Percentiles rank a stretch among this genome's conserved stretches.
These are phyloP conservation scores for Gautieria morchelliformis DNA, from an alignment of 768 basidiomycete species.

Conservation along the genomic window DNA sequence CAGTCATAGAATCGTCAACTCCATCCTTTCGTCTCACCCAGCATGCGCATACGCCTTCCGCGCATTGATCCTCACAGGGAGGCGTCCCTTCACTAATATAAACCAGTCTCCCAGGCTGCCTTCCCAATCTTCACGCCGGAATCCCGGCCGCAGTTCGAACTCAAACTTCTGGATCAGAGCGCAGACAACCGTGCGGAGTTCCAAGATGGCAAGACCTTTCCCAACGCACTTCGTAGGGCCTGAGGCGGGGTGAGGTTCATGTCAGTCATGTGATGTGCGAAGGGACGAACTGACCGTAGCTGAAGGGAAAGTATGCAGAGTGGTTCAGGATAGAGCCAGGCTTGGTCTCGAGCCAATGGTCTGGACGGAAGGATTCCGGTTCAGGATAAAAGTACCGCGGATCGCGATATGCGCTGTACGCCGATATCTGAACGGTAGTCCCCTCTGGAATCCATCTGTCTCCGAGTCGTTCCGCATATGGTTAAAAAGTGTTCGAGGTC, in stretches of 20 bases:
- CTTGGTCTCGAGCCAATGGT: conserved; percentile 24
- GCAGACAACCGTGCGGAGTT: conserved; percentile 32
- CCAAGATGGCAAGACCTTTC: conserved; percentile 33
- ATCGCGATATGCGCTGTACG: conserved; percentile 28
- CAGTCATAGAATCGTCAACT: no score
- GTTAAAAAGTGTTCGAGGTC: conserved; percentile 22
- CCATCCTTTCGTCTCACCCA: no score
- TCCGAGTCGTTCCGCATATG: neutral
- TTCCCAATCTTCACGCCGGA: conserved; percentile 19
- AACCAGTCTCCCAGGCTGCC: conserved; percentile 21
- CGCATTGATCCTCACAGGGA: conserved; percentile 8
- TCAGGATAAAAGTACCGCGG: no score
- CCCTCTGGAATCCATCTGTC: neutral
- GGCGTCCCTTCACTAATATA: conserved; percentile 17
- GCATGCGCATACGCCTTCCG: no score
- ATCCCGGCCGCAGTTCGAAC: conserved; percentile 25
- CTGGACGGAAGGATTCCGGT: conserved; percentile 35
- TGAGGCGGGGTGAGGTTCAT: conserved; percentile 29
- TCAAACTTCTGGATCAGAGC: conserved; percentile 29
- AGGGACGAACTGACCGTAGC: no score
- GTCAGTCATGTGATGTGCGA: conserved; percentile 20
- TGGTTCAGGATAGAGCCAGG: neutral
- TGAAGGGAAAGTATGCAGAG: no score
- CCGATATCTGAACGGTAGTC: neutral
- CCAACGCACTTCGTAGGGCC: conserved; percentile 46